Evolutionary conservation across 140 eudicot species (phyloP).

Genomic region (Erigeron philadelphicus): DNA sequence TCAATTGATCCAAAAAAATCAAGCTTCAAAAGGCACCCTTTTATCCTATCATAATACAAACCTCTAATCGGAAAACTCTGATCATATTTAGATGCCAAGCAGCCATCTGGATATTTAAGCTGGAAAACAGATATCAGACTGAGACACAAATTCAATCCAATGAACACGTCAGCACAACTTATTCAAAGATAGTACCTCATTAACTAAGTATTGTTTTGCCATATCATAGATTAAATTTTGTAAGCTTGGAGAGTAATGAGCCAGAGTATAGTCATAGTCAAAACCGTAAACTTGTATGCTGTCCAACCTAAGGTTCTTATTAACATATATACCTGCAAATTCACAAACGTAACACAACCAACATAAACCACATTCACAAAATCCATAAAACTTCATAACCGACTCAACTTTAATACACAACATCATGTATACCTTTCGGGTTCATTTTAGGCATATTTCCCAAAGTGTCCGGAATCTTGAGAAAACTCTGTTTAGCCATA

Average conservation of each 20-base stretch:
- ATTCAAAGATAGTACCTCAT: conserved; percentile 56
- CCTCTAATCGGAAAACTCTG: conserved; percentile 90
- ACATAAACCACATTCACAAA: background rate
- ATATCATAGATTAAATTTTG: conserved; percentile 77
- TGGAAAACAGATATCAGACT: conserved; percentile 30
- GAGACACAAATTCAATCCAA: conserved; percentile 6
- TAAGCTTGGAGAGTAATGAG: conserved; percentile 78
- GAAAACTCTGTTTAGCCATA: conserved; percentile 63
- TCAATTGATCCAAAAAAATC: conserved; percentile 98
- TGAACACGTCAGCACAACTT: conserved; percentile 5
- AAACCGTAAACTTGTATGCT: conserved; percentile 90
- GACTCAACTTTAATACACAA: background rate
- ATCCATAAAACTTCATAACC: background rate
- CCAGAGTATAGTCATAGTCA: conserved; percentile 94
- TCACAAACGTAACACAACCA: conserved; percentile 20
- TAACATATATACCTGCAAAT: conserved; percentile 75
- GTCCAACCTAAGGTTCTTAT: conserved; percentile 88
- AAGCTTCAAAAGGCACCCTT: conserved; percentile 90
- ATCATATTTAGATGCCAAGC: conserved; percentile 78
- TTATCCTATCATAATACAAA: conserved; percentile 76
- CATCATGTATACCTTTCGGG: conserved; percentile 54
- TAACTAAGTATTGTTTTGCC: conserved; percentile 87
- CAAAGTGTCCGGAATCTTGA: conserved; percentile 62
- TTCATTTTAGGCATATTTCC: conserved; percentile 76
- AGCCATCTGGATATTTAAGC: conserved; percentile 89